Conservation (phyloP, 2,329 filamentous ascomycete genomes). For the Fusarium metavorans region DNA sequence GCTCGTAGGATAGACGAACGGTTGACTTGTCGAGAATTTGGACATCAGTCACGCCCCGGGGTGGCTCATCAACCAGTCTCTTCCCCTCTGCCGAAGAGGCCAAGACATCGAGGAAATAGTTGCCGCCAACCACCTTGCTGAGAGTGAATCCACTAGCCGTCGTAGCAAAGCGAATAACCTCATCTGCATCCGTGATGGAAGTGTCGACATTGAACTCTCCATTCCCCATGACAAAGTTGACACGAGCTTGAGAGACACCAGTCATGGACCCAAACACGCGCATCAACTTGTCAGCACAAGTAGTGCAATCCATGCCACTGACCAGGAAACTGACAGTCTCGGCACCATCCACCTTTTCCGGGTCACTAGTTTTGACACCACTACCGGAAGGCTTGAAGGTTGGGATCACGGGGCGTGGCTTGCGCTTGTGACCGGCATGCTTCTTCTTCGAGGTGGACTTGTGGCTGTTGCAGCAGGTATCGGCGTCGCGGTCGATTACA, state of each 20-base stretch:
- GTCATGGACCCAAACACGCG: conserved; percentile 42
- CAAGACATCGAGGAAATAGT: conserved; percentile 48
- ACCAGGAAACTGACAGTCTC: background rate
- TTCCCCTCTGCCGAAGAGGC: conserved; percentile 32
- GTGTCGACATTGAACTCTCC: conserved; percentile 50
- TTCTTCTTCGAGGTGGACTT: background rate
- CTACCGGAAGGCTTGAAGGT: background rate
- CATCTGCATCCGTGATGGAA: conserved; percentile 38
- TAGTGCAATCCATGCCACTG: conserved; percentile 47
- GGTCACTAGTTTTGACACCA: background rate
- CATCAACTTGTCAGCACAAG: conserved; percentile 52
- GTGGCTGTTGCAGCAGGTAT: conserved; percentile 42
- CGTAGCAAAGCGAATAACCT: conserved; percentile 44
- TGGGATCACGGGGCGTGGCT: background rate
- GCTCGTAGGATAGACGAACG: conserved; percentile 51
- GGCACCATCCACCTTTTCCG: background rate
- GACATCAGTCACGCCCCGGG: conserved; percentile 44
- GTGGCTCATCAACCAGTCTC: conserved; percentile 26
- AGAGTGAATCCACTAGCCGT: conserved; percentile 48
- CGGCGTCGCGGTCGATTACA: conserved; percentile 46
- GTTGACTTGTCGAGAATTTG: conserved; percentile 45
- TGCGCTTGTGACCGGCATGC: background rate
- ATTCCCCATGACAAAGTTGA: conserved; percentile 55
- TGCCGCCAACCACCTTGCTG: conserved; percentile 39
- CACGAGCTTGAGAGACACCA: conserved; percentile 48